Percentiles rank a stretch among this genome's conserved stretches.
These are phyloP conservation scores for peach (Prunus persica) DNA, from an alignment of 306 rosid genomes.

Conservation along the genomic window Prunus_persica_NCBIv2 NC_034012.1:1578501-1579000, in stretches of 20 bases:
- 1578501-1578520: neutral
- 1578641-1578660: neutral
- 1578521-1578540: neutral
- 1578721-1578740: neutral
- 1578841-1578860: neutral
- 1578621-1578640: neutral
- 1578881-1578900: neutral
- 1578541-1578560: neutral
- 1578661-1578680: neutral
- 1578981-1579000: conserved; percentile 28
- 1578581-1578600: neutral
- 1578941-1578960: conserved; percentile 22
- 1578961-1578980: conserved; percentile 43
- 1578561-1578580: neutral
- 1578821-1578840: neutral
- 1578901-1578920: conserved; percentile 7
- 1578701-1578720: neutral
- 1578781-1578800: neutral
- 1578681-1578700: neutral
- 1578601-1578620: neutral
- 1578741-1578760: neutral
- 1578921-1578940: conserved; percentile 14
- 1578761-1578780: neutral
- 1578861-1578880: neutral
- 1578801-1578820: neutral